Base-by-base conservation (phyloP, 148 eudicot genomes). In the Rhododendron williamsianum region DNA sequence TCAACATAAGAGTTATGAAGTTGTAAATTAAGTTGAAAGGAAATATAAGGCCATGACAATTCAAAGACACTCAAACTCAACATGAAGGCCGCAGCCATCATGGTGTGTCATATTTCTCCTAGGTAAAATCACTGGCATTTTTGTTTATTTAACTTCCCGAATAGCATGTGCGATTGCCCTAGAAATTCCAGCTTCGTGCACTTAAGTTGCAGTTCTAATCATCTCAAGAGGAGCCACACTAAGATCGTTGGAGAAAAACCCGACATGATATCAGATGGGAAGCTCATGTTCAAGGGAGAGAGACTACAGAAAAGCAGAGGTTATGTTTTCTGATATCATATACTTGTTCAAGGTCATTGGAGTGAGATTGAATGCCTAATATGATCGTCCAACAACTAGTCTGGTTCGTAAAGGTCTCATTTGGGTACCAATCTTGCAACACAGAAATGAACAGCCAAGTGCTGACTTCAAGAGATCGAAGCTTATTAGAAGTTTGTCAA, bases 1-100 rank as follows among this genome's bases (percentile, higher is more conserved):
- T 73, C 71, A 79, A 12, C 78, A 76, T 63, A 52, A 83, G 43
- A 43, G 58, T 41, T 60, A 81, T 4, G 54, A 65, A 80, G 65
- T 52, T 35, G 27, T 25, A 1, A 71, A 79, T 3, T 35, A 54
- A 38, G 30, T 36, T 49, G 12, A 33, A 33, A 73, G 25, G 65
- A 71, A 63, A 13, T 65, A 65, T n/a, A 65, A 65, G n/a, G 71
- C 3, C 56, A 16, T 18, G 43, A 80, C 15, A 7, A 38, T 30
- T 52, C 65, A 80, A 52, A 52, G 43, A 80, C 7, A 51, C 82
- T 30, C 36, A 45, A 78, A 46, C 52, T 77, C 58, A 48, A 78
- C 60, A 78, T 12, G 81, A 78, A 10, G 76, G 38, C 76, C 12
- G 38, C 76, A 12, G 76, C 76, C 36, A 27, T 69, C 76, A 69